Evolutionary conservation across 2,329 filamentous ascomycete genomes (phyloP).

Genomic region (Fusarium sp.): DNA sequence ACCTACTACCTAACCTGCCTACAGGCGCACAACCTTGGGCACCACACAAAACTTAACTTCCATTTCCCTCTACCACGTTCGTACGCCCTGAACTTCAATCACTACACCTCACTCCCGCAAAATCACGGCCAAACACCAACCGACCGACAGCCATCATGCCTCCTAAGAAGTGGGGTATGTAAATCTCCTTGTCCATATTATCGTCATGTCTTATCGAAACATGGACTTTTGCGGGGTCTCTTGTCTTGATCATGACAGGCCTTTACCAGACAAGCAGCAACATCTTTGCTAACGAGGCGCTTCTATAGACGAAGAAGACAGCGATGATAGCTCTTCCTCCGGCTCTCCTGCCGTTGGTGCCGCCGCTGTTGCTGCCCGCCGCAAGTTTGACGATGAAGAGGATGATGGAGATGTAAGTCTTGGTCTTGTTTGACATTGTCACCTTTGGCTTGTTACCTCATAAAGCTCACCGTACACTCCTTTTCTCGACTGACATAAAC

Average conservation of each 20-base stretch:
- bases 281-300: constrained; percentile 17
- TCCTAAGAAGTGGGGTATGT: constrained; percentile 59
- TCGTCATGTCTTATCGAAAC: constrained; percentile 18
- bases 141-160: constrained; percentile 53
- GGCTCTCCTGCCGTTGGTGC: constrained; percentile 53
- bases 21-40: constrained; percentile 28
- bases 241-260: background rate
- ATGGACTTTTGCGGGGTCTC: constrained; percentile 29
- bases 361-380: constrained; percentile 55
- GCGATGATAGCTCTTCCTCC: constrained; percentile 51
- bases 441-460: background rate
- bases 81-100: constrained; percentile 4
- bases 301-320: constrained; percentile 54
- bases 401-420: constrained; percentile 78
- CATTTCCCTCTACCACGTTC: constrained; percentile 28
- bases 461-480: no score
- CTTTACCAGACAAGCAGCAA: background rate
- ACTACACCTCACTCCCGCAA: constrained; percentile 11
- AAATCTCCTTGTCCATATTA: constrained; percentile 6
- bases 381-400: constrained; percentile 91
- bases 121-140: constrained; percentile 15
- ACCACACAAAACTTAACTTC: constrained; percentile 37
- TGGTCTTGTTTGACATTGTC: background rate
- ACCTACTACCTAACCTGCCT: background rate
- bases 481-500: constrained; percentile 3